These are phyloP conservation scores for Chloranthus sessilifolius DNA, from an alignment of 164 flowering plant genomes.

Conservation along the genomic window DNA sequence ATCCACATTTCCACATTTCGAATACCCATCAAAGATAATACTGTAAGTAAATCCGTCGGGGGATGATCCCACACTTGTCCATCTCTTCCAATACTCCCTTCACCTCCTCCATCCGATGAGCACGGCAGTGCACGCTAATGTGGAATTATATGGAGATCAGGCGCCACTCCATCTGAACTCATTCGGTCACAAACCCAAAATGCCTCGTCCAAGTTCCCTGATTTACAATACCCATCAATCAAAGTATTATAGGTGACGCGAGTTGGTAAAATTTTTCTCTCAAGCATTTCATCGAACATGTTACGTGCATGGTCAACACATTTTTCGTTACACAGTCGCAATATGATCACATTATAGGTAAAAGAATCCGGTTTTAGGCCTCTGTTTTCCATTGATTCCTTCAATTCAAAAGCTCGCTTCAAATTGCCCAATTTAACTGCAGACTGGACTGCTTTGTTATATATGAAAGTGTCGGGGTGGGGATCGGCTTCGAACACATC, in stretches of 20 bases:
- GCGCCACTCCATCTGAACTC: slow-evolving; percentile 31
- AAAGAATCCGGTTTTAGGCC: slow-evolving; percentile 34
- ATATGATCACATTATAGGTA: slow-evolving; percentile 59
- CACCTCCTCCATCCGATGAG: slow-evolving; percentile 40
- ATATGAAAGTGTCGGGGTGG: slow-evolving; percentile 32
- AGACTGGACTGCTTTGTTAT: slow-evolving; percentile 64
- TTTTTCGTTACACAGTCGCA: slow-evolving; percentile 53
- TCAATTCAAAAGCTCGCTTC: slow-evolving; percentile 33
- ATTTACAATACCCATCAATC: slow-evolving; percentile 66
- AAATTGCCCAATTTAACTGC: slow-evolving; percentile 57
- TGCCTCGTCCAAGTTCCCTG: slow-evolving; percentile 46
- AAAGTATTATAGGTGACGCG: slow-evolving; percentile 51
- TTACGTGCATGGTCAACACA: slow-evolving; percentile 40
- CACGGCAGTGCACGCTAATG: slow-evolving; percentile 50
- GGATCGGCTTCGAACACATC: too few relatives aligned
- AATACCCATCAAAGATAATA: slow-evolving; percentile 46
- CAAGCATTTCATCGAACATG: slow-evolving; percentile 62
- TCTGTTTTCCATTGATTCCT: slow-evolving; percentile 34
- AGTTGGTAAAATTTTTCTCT: slow-evolving; percentile 24
- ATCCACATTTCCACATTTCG: slow-evolving; percentile 29
- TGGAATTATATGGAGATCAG: slow-evolving; percentile 52
- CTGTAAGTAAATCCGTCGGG: slow-evolving; percentile 60
- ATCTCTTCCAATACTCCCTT: slow-evolving; percentile 42
- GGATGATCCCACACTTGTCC: slow-evolving; percentile 37
- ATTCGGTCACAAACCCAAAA: slow-evolving; percentile 39